Evolutionary conservation across 179 eudicot genomes (phyloP).

Genomic region (Nepenthes alata): DNA sequence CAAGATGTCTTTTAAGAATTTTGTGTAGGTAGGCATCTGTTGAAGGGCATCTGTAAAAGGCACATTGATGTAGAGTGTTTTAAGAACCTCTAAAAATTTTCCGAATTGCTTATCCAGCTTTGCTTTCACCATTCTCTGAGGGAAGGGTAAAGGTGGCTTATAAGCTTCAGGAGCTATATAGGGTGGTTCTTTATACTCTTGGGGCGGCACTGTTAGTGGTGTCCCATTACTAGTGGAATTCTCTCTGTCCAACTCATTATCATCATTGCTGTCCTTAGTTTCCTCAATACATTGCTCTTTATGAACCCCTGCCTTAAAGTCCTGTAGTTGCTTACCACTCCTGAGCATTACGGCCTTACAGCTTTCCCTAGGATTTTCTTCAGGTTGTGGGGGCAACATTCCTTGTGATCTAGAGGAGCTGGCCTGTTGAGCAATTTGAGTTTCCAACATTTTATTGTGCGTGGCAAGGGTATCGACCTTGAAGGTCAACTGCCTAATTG

Average conservation of each 20-base stretch:
- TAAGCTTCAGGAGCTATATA: background rate
- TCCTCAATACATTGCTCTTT: background rate
- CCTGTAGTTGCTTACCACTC: background rate
- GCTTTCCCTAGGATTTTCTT: background rate
- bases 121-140: background rate
- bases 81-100: conserved; percentile 6
- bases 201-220: too few species aligned
- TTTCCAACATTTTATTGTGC: conserved; percentile 3
- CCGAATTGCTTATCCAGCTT: conserved; percentile 4
- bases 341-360: background rate
- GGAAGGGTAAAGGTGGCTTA: conserved; percentile 2
- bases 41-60: background rate
- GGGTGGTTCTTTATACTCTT: background rate
- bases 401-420: background rate
- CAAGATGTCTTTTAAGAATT: conserved; percentile 7
- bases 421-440: conserved; percentile 1
- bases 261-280: background rate
- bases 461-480: conserved; percentile 1
- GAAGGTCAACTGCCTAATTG: background rate
- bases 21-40: conserved; percentile 3
- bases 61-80: conserved; percentile 2
- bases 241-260: background rate
- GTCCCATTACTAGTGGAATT: background rate
- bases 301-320: background rate
- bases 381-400: background rate